Base-by-base conservation (phyloP, 108 stramenopile species). In the Pseudonitzschia delicatissima region DNA sequence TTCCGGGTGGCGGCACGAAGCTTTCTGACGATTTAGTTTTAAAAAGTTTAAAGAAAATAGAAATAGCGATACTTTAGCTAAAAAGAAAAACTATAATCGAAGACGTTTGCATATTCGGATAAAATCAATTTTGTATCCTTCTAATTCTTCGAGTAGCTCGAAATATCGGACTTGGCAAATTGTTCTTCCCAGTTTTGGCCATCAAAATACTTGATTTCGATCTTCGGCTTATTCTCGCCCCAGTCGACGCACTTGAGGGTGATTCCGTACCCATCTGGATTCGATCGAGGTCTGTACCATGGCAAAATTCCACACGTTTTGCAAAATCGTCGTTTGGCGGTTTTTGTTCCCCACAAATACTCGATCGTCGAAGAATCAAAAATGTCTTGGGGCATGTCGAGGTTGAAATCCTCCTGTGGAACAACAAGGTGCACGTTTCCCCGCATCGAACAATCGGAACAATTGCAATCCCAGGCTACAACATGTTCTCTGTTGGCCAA, bases 1-100 rank as follows among this genome's bases (percentile, higher is more conserved):
- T 99, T 97, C 81, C 93, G 96, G 12, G 87, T 98, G 27, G 74
- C 93, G n/a, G 93, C 93, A 5, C 77, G 96, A 62, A 67, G 81
- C 29, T 97, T 98, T 72, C 77, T 98, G 34, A 95, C 98, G 9
- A 77, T 97, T 48, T 98, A 87, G 50, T 7, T n/a, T n/a, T n/a
- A n/a, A n/a, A n/a, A n/a, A n/a, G n/a, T n/a, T n/a, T n/a, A n/a
- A n/a, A n/a, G n/a, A n/a, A n/a, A n/a, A n/a, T n/a, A n/a, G n/a
- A n/a, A n/a, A n/a, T n/a, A n/a, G n/a, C n/a, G n/a, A n/a, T n/a
- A n/a, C n/a, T n/a, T n/a, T n/a, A n/a, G n/a, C n/a, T n/a, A n/a
- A n/a, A n/a, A n/a, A n/a, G n/a, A n/a, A n/a, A n/a, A n/a, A n/a
- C n/a, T n/a, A n/a, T n/a, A n/a, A n/a, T n/a, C n/a, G n/a, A n/a